A percentile compares a stretch with the other conserved stretches of the same genome.
These are phyloP conservation scores for Thraustochytrium striatum DNA, from an alignment of 352 stramenopile species.

Conservation along the genomic window DNA sequence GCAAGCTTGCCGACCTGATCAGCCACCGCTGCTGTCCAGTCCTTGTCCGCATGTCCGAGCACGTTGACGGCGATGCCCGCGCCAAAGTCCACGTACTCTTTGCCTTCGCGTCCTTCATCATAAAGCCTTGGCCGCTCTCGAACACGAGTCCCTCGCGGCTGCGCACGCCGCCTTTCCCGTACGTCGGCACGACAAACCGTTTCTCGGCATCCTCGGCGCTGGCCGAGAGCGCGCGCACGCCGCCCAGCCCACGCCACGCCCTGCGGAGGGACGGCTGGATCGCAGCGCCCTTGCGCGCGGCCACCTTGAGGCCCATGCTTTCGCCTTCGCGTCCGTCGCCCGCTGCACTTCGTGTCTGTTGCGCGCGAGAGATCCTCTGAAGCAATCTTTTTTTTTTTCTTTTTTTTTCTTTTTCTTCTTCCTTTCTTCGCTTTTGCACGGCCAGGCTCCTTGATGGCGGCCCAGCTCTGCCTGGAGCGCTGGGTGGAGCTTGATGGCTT, in stretches of 20 bases:
- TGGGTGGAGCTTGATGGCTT: background rate
- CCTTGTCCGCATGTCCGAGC: constrained; percentile 76
- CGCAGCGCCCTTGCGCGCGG: too few relatives aligned
- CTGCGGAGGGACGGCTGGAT: too few relatives aligned
- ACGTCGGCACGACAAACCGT: constrained; percentile 74
- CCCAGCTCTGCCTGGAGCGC: background rate
- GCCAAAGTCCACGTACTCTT: constrained; percentile 84
- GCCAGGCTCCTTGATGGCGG: background rate
- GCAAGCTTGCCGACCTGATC: constrained; percentile 78
- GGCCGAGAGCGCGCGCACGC: background rate
- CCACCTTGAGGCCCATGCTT: too few relatives aligned
- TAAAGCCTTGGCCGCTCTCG: constrained; percentile 79
- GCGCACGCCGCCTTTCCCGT: constrained; percentile 69
- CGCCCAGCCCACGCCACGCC: too few relatives aligned
- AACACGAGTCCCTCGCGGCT: constrained; percentile 67
- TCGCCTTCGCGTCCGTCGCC: too few relatives aligned
- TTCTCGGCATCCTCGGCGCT: constrained; percentile 63
- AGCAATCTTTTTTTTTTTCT: too few relatives aligned
- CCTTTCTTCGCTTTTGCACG: background rate
- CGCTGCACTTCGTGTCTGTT: too few relatives aligned
- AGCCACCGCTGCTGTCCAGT: constrained; percentile 55
- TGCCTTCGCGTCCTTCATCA: constrained; percentile 81
- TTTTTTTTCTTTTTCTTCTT: background rate
- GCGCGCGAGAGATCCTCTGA: too few relatives aligned
- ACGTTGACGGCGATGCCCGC: constrained; percentile 81